Evolutionary conservation across 305 asterid genomes (phyloP).

Genomic region (Solanum hybrid): DNA sequence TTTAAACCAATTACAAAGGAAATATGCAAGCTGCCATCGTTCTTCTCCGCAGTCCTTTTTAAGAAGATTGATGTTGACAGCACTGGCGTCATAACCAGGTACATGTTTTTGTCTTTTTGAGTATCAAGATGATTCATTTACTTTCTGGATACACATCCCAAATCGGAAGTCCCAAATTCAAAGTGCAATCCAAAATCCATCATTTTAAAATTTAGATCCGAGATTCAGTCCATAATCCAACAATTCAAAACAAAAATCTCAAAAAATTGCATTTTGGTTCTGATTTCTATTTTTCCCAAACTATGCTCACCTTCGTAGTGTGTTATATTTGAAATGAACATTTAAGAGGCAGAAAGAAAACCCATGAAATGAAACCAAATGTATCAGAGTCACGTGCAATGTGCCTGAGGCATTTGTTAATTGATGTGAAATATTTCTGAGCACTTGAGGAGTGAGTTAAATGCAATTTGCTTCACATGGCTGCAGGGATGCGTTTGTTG

Average conservation of each 20-base stretch:
- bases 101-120: conserved; percentile 4
- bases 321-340: background rate
- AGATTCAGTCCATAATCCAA: background rate
- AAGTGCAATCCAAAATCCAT: background rate
- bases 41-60: conserved; percentile 80
- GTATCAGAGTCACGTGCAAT: background rate
- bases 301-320: background rate
- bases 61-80: conserved; percentile 66
- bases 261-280: background rate
- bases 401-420: background rate
- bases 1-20: conserved; percentile 90
- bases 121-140: background rate
- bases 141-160: background rate
- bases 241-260: background rate
- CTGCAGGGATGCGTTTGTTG: conserved; percentile 83
- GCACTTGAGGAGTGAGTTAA: background rate
- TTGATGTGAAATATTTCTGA: background rate
- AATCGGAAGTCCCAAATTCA: background rate
- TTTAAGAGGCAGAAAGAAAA: background rate
- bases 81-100: conserved; percentile 83
- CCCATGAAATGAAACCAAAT: background rate
- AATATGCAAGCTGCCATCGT: conserved; percentile 96
- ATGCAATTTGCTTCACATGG: background rate
- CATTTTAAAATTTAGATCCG: background rate
- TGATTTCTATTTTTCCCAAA: background rate